Evolutionary conservation across 1,139 yeast genomes (phyloP), one percentile per base, ranked within the genome.

Genomic region (Kodamaea suecica): DNA sequence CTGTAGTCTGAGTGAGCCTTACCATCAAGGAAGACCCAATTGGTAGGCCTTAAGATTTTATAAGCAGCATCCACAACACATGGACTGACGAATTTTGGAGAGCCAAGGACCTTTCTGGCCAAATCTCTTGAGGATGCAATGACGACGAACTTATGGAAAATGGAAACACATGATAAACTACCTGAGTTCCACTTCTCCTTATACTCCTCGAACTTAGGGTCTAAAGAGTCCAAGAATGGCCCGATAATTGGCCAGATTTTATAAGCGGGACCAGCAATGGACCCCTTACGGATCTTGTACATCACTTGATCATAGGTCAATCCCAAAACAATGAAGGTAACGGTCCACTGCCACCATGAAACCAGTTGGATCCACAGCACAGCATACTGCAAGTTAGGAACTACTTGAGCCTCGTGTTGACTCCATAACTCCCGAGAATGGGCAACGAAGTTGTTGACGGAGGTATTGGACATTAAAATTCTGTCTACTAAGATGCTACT

Each of bases 1-100:
- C 98, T 80, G 66, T 90, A 92, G 61, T 92, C 98, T 41, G 81
- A 78, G 55, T 92, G 98, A 21, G 80, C 94, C 67, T 88, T 87
- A 49, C 98, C 98, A 56, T 92, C 98, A 53, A 88, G 66, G 60
- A 92, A 92, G 32, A 92, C 98, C 98, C 98, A 92, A 69, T 90
- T 92, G 34, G 92, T 73, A 30, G 97, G 97, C 62, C 97, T 78
- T 54, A 92, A 70, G 49, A 92, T 86, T 66, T 90, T 92, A 47
- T 80, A 71, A 14, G 97, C 98, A 37, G 88, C 97, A 57, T 92
- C 98, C 45, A 92, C 98, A 42, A 92, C 95, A 69, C 98, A 92
- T 5, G 98, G 98, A 60, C 88, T 88, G 41, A 87, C 97, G 55
- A 73, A 92, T 39, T 78, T 73, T 23, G 97, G 95, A 19, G 95